Evolutionary conservation across 371 early-diverging fungal genomes (phyloP), one percentile per base, ranked within the genome.

Genomic region (Lichtheimia corymbifera): DNA sequence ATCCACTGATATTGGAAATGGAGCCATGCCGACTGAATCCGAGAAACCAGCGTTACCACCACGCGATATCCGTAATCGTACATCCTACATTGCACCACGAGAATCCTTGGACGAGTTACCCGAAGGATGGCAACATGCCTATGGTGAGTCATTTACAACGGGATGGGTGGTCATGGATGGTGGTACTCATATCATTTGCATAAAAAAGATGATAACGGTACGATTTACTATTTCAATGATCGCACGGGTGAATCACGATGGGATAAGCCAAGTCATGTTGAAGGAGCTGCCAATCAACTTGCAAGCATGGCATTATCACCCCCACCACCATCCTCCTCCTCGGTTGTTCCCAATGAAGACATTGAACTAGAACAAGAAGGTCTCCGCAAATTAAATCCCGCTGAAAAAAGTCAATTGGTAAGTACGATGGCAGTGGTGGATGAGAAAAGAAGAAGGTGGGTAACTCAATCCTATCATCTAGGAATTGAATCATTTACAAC

Each of bases 151-250:
- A n/a, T 2, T 13, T 13, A 35, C 13, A 17, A 54, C 2, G n/a
- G 28, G 5, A 40, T 22, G 5, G 14, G 11, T 45, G 45, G 11
- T 0, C 1, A n/a, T n/a, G n/a, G 7, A 47, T 47, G 22, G 14
- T 22, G 22, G 22, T 22, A 54, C 25, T 0, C 27, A n/a, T 1
- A 22, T 22, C 11, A 18, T 17, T 47, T n/a, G 47, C 22, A 22
- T 20, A 15, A 12, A 24, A 24, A 44, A 55, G 58, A 60, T 50
- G 47, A 40, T 61, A 65, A 71, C 30, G 83, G 84, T 3, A 68
- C 75, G 2, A 70, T 67, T 25, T 83, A 81, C 47, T 84, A 80
- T 66, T 84, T 84, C 49, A 81, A 84, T 42, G 69, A 72, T 30
- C 59, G 56, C 3, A 81, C 82, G 0, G 76, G 80, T n/a, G 74